Evolutionary conservation across 1,284 basidiomycete species (phyloP), one percentile per base, ranked within the genome.

Genomic region (Golubevia pallescens): DNA sequence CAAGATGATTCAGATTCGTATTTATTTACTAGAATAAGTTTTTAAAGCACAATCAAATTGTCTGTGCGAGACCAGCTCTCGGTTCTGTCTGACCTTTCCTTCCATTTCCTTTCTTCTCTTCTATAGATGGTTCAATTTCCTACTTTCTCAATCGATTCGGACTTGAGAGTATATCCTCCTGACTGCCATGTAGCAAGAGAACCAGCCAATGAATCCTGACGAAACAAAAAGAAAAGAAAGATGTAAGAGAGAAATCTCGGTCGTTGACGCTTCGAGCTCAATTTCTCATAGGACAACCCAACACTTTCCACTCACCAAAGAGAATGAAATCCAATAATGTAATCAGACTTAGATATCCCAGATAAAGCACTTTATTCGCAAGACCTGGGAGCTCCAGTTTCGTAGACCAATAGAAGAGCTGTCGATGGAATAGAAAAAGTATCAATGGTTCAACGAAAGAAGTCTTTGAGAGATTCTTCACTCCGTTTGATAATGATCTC

Each of bases 321-420:
- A 96, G 89, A 51, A 97, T 88, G 88, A 97, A 98, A 84, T 93
- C 90, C 54, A 97, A 88, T 14, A 95, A 84, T 14, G 91, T 90
- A 63, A 98, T 89, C 23, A 97, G 88, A 79, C 92, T 89, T 65
- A 99, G 88, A 86, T 98, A 99, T 28, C 95, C 95, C 57, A 98
- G 88, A 87, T 96, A 99, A 28, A 99, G 88, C 20, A 92, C 89
- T 58, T 93, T 90, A 78, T 93, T 94, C 1, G 93, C 90, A 66
- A 95, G 87, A 8, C 93, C 93, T 75, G 92, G 91, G 62, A 98
- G 89, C 32, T 91, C 93, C 23, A 97, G 89, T 23, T 94, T 89
- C 1, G 93, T 92, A 8, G 89, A 90, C 94, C 94, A 97, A 85
- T 96, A 97, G 85, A 93, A 93, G n/a, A n/a, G n/a, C n/a, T n/a